Conservation (phyloP, 2,329 filamentous ascomycete genomes). For the Chaetoscypha palmicola region DNA sequence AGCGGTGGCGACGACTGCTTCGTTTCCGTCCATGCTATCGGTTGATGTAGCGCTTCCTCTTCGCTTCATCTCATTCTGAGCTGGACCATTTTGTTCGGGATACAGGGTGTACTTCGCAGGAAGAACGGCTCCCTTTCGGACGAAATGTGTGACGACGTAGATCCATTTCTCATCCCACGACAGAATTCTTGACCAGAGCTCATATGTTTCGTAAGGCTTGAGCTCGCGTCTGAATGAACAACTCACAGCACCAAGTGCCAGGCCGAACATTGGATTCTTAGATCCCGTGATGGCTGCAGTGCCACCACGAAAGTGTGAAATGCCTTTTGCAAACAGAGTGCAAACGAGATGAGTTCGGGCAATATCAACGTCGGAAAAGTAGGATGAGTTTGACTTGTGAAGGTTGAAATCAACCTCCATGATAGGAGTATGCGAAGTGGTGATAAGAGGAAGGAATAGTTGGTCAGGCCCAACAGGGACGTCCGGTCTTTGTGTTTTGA, state of each 20-base stretch:
- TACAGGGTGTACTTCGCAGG: slow-evolving; percentile 30
- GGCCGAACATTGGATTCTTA: slow-evolving; percentile 28
- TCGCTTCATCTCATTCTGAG: slow-evolving; percentile 4
- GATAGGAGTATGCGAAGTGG: slow-evolving; percentile 48
- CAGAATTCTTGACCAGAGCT: slow-evolving; percentile 66
- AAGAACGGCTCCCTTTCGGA: slow-evolving; percentile 34
- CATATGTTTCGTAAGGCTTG: slow-evolving; percentile 59
- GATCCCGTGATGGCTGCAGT: slow-evolving; percentile 28
- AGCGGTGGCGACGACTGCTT: slow-evolving; percentile 37
- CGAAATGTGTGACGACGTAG: slow-evolving; percentile 51
- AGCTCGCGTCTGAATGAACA: slow-evolving; percentile 65
- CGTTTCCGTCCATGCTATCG: slow-evolving; percentile 7
- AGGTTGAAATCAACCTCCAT: slow-evolving; percentile 63
- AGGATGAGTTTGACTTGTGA: slow-evolving; percentile 63
- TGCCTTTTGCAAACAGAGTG: slow-evolving; percentile 51
- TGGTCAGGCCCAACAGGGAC: slow-evolving; percentile 40
- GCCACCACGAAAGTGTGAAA: slow-evolving; percentile 29
- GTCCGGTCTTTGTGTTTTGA: slow-evolving; percentile 37
- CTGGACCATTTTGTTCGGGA: slow-evolving; percentile 25
- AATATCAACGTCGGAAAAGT: slow-evolving; percentile 61
- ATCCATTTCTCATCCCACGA: slow-evolving; percentile 77
- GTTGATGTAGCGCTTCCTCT: background rate
- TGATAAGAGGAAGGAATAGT: slow-evolving; percentile 55
- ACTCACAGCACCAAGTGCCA: slow-evolving; percentile 46
- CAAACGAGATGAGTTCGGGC: slow-evolving; percentile 72